These are phyloP conservation scores for Populus nigra DNA, from an alignment of 345 rosid genomes.

Conservation along the genomic window DNA sequence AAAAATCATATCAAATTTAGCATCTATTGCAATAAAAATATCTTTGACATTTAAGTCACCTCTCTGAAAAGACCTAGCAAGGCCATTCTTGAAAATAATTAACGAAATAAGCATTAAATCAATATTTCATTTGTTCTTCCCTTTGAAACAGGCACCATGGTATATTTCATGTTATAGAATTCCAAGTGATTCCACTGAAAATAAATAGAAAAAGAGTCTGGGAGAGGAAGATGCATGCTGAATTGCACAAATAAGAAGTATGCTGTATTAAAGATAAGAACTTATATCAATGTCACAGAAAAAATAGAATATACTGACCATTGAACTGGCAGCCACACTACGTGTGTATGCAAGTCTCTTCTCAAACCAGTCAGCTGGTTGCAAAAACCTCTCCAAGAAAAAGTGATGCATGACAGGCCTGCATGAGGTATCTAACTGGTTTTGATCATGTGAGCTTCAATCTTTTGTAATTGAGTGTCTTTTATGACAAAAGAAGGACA, in stretches of 20 bases:
- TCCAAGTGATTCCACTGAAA: neutral
- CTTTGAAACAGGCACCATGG: neutral
- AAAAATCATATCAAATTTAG: conserved; percentile 10
- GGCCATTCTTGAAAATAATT: neutral
- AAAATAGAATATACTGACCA: conserved; percentile 47
- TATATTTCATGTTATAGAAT: neutral
- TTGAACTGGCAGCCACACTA: conserved; percentile 94
- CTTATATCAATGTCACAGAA: neutral
- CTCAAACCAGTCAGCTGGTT: conserved; percentile 98
- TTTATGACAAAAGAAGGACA: conserved; percentile 12
- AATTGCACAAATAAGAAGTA: neutral
- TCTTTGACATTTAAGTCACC: neutral
- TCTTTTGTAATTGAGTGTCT: conserved; percentile 1
- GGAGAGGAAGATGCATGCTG: neutral
- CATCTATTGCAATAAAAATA: neutral
- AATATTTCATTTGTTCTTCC: neutral
- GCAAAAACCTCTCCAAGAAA: conserved; percentile 81
- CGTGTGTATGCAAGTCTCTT: conserved; percentile 95
- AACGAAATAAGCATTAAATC: neutral
- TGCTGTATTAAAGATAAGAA: neutral
- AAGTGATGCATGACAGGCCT: conserved; percentile 98
- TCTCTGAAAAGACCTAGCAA: neutral
- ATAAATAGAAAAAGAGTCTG: neutral
- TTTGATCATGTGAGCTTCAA: conserved; percentile 11
- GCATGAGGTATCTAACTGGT: conserved; percentile 31